Evolutionary conservation across 1,139 yeast genomes (phyloP).

Genomic region (Geotrichum australiense): DNA sequence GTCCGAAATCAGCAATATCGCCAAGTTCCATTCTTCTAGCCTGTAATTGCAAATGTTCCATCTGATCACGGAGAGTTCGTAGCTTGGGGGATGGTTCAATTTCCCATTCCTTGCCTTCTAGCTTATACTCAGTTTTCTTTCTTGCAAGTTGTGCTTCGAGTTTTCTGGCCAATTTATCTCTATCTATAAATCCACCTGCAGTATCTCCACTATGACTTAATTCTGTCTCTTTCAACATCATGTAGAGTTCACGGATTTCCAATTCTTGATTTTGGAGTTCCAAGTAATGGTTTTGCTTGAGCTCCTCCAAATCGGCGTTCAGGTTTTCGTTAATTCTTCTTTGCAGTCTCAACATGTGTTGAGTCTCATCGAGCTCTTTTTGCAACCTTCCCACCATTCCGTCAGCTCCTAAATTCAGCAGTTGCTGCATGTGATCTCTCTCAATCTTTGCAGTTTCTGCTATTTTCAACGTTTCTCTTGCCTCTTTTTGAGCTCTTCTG

Average conservation of each 20-base stretch:
- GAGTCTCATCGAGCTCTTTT: constrained; percentile 68
- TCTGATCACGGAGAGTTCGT: constrained; percentile 68
- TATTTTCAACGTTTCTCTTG: constrained; percentile 55
- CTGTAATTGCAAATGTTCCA: constrained; percentile 78
- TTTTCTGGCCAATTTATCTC: constrained; percentile 37
- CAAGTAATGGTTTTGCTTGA: constrained; percentile 56
- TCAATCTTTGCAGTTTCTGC: constrained; percentile 83
- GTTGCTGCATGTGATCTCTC: constrained; percentile 67
- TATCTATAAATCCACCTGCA: constrained; percentile 37
- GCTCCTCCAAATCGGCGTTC: constrained; percentile 59
- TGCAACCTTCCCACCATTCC: constrained; percentile 71
- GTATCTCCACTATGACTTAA: constrained; percentile 30
- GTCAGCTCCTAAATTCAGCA: constrained; percentile 74
- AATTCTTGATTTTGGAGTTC: constrained; percentile 85
- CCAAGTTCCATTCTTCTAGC: constrained; percentile 86
- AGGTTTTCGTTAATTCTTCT: constrained; percentile 61
- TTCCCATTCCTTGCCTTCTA: constrained; percentile 45
- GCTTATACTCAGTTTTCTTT: constrained; percentile 54
- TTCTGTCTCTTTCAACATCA: constrained; percentile 45
- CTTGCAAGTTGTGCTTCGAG: constrained; percentile 55
- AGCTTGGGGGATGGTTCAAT: constrained; percentile 74
- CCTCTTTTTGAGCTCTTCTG: constrained; percentile 66
- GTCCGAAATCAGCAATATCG: constrained; percentile 50
- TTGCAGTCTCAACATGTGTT: constrained; percentile 57
- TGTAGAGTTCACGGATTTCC: constrained; percentile 77